Conservation (phyloP, 495 filamentous ascomycete species). For the Pyrenula massariospora region DNA sequence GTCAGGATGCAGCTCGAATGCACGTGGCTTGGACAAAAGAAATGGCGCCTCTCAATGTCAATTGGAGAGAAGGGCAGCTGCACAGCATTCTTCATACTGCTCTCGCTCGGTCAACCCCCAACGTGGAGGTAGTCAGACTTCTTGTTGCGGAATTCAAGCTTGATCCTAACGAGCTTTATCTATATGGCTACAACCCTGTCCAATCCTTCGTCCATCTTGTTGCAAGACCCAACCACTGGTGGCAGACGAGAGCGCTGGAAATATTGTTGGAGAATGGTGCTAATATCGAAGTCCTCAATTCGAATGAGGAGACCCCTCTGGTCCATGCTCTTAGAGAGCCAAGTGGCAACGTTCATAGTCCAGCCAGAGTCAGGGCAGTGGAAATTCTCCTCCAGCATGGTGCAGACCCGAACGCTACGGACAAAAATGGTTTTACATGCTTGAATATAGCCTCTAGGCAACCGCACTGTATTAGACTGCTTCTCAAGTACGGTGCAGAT, state of each 20-base stretch:
- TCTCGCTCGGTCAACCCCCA: neutral
- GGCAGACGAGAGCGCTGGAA: neutral
- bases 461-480: neutral
- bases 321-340: neutral
- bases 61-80: neutral
- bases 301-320: neutral
- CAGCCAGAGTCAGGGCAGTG: conserved; percentile 1
- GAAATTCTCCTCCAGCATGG: conserved; percentile 9
- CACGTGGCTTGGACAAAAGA: neutral
- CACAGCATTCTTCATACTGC: neutral
- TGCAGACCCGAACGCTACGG: conserved; percentile 7
- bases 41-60: neutral
- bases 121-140: neutral
- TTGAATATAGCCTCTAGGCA: neutral
- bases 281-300: neutral
- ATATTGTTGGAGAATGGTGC: neutral
- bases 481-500: conserved; percentile 2
- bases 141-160: neutral
- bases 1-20: neutral
- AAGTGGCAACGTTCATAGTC: neutral
- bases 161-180: neutral
- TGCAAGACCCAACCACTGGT: neutral
- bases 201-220: neutral
- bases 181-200: neutral
- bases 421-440: neutral